Conservation (phyloP, 1,139 yeast species). For the Nematodospora anomalae region DNA sequence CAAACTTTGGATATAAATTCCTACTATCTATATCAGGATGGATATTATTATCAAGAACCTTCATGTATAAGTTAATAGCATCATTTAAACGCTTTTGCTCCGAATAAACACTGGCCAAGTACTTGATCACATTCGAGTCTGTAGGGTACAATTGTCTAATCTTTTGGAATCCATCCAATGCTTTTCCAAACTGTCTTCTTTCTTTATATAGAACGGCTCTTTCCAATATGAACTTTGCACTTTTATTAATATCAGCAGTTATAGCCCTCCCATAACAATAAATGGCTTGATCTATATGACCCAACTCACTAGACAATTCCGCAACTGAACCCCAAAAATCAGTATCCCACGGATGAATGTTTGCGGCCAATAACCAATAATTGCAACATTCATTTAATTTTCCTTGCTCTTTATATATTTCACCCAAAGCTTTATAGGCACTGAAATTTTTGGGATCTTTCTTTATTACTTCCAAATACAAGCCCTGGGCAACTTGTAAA, state of each 20-base stretch:
- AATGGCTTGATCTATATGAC: constrained; percentile 77
- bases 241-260: constrained; percentile 51
- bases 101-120: constrained; percentile 75
- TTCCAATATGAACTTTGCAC: constrained; percentile 54
- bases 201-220: constrained; percentile 69
- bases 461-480: constrained; percentile 72
- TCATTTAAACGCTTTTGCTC: constrained; percentile 75
- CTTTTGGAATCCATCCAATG: constrained; percentile 71
- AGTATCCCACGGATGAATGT: constrained; percentile 71
- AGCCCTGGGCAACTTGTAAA: constrained; percentile 61
- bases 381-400: constrained; percentile 71
- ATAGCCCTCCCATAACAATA: constrained; percentile 79
- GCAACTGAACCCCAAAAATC: constrained; percentile 88
- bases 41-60: constrained; percentile 59
- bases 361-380: constrained; percentile 84
- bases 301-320: constrained; percentile 67
- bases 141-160: constrained; percentile 61
- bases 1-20: constrained; percentile 51
- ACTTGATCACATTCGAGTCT: constrained; percentile 62
- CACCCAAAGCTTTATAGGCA: constrained; percentile 86
- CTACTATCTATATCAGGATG: constrained; percentile 29
- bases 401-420: constrained; percentile 71
- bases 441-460: constrained; percentile 74
- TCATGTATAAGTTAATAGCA: constrained; percentile 76
- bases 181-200: constrained; percentile 64